A percentile compares a stretch with the other conserved stretches of the same genome.
These are phyloP conservation scores for Cystobasidium slooffiae DNA, from an alignment of 1,284 basidiomycete genomes.

Conservation along the genomic window DNA sequence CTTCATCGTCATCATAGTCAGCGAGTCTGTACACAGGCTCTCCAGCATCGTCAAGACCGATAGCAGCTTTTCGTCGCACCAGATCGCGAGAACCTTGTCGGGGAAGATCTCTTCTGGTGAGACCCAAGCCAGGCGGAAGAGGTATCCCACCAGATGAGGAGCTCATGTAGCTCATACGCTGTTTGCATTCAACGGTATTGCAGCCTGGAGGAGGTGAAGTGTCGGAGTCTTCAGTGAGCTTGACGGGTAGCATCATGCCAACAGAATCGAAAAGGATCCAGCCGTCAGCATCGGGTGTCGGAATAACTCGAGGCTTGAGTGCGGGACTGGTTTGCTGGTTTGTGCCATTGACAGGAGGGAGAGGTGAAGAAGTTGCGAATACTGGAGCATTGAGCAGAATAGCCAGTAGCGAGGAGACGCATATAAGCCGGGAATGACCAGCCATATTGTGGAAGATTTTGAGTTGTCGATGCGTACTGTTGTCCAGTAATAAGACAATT, in stretches of 20 bases:
- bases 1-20: neutral
- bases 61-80: neutral
- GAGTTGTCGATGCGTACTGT: neutral
- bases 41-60: conserved; percentile 4
- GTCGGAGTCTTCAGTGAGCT: conserved; percentile 1
- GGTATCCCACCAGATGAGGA: neutral
- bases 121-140: neutral
- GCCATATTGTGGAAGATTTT: neutral
- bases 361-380: conserved; percentile 5
- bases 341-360: neutral
- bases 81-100: conserved; percentile 13
- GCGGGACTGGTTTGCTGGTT: neutral
- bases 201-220: neutral
- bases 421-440: neutral
- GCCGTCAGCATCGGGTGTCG: conserved; percentile 16
- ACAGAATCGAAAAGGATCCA: conserved; percentile 37
- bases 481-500: no score
- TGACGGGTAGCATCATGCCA: conserved; percentile 38
- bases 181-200: conserved; percentile 15
- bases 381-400: conserved; percentile 2
- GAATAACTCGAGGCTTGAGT: neutral
- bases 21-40: neutral
- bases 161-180: conserved; percentile 14
- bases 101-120: neutral
- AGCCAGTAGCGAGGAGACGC: neutral